phyloP scores from a whole-genome alignment of 2,329 filamentous ascomycete genomes.

The Hypomyces perniciosus region DNA sequence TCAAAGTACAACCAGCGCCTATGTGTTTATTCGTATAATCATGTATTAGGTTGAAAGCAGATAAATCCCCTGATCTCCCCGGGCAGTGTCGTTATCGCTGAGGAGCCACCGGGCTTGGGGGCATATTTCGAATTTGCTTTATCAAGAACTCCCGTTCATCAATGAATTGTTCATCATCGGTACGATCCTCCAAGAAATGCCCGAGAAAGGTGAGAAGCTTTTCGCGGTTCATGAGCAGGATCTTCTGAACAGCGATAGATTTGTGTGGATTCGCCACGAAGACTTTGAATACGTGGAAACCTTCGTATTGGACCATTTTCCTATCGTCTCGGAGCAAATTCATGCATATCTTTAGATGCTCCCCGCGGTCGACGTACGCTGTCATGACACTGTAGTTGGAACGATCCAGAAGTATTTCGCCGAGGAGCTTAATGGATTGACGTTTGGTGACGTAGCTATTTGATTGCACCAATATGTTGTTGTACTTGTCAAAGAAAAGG shows the following conservation, averaged over 20 bases:
- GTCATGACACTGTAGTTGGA: conserved; percentile 99
- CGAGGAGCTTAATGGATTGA: conserved; percentile 94
- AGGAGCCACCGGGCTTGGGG: conserved; percentile 48
- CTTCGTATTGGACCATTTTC: conserved; percentile 99
- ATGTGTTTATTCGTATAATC: too few relatives aligned
- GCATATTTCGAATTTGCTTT: conserved; percentile 78
- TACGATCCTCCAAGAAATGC: conserved; percentile 88
- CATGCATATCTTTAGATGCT: conserved; percentile 98
- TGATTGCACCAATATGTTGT: conserved; percentile 78
- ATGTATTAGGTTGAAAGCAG: too few relatives aligned
- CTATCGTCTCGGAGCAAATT: conserved; percentile 90
- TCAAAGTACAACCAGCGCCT: too few relatives aligned
- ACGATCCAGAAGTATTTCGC: conserved; percentile 87
- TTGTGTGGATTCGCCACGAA: conserved; percentile 99
- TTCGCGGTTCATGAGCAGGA: conserved; percentile 92
- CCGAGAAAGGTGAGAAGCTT: conserved; percentile 84
- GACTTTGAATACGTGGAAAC: conserved; percentile 99
- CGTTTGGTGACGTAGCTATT: conserved; percentile 97
- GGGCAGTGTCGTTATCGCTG: conserved; percentile 30
- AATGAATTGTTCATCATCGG: conserved; percentile 96
- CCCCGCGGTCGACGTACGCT: conserved; percentile 86
- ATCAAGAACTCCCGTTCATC: conserved; percentile 97
- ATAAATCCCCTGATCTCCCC: too few relatives aligned
- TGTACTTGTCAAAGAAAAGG: conserved; percentile 87
- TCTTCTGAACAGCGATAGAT: conserved; percentile 90